A percentile compares a stretch with the other conserved stretches of the same genome.
phyloP scores from a whole-genome alignment of 2,329 filamentous ascomycete species.

The Furcasterigmium furcatum region DNA sequence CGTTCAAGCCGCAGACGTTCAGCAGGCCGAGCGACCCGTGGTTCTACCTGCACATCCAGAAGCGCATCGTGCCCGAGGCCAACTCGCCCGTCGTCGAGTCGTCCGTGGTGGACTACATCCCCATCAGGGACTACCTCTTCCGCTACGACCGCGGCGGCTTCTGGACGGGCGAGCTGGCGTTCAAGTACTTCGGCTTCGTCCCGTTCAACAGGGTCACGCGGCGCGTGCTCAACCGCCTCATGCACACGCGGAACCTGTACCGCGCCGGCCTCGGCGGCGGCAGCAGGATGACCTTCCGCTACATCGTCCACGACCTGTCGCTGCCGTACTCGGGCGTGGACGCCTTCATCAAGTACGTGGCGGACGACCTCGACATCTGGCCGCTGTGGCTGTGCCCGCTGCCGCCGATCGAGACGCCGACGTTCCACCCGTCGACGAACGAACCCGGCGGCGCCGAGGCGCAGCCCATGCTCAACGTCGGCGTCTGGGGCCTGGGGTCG shows the following conservation, averaged over 20 bases:
- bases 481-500: constrained; percentile 55
- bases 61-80: constrained; percentile 1
- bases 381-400: constrained; percentile 57
- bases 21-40: constrained; percentile 61
- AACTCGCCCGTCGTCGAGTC: neutral
- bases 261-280: constrained; percentile 61
- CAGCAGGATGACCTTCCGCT: constrained; percentile 45
- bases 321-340: constrained; percentile 39
- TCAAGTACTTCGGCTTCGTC: constrained; percentile 55
- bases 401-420: constrained; percentile 33
- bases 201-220: constrained; percentile 65
- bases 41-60: constrained; percentile 66
- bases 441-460: constrained; percentile 3
- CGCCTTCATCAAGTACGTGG: constrained; percentile 46
- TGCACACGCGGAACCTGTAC: constrained; percentile 64
- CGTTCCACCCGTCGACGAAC: constrained; percentile 8
- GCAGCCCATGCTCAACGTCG: constrained; percentile 49
- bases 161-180: constrained; percentile 63
- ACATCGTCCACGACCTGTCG: constrained; percentile 64
- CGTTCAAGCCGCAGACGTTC: constrained; percentile 40
- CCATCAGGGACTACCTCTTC: constrained; percentile 65
- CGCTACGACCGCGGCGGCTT: constrained; percentile 69
- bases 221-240: constrained; percentile 56
- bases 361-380: constrained; percentile 42
- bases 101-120: constrained; percentile 48